These are phyloP conservation scores for Colletotrichum sp. DNA, from an alignment of 2,329 filamentous ascomycete genomes.

Conservation along the genomic window DNA sequence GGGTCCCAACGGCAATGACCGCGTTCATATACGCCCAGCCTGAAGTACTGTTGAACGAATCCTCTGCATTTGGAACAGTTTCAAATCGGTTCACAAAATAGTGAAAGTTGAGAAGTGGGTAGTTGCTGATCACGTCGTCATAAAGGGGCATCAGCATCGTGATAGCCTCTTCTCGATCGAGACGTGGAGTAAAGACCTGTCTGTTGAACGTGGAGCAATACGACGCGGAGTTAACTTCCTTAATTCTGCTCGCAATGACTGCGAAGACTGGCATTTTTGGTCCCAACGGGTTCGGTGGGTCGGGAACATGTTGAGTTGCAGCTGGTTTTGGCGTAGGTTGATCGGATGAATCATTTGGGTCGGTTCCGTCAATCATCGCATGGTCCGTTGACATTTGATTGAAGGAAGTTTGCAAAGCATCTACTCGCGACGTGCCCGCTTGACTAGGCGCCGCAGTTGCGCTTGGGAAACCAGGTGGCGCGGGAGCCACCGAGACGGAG, in stretches of 20 bases:
- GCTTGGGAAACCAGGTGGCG: neutral
- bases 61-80: neutral
- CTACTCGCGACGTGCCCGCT: neutral
- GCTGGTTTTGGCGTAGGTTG: neutral
- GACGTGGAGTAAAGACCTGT: constrained; percentile 9
- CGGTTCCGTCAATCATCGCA: neutral
- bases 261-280: constrained; percentile 10
- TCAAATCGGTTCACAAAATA: constrained; percentile 6
- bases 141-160: constrained; percentile 9
- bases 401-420: neutral
- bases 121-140: neutral
- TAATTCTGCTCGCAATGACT: neutral
- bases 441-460: neutral
- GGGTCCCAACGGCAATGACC: constrained; percentile 1
- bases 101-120: constrained; percentile 15
- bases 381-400: neutral
- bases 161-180: constrained; percentile 9
- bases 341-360: neutral
- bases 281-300: neutral
- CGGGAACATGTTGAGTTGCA: neutral
- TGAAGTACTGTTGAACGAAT: constrained; percentile 9
- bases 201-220: constrained; percentile 19
- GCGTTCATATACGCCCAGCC: constrained; percentile 19
- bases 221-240: constrained; percentile 2
- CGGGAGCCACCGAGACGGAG: constrained; percentile 1